phyloP scores from a whole-genome alignment of 2,329 filamentous ascomycete genomes.

The Xylaria sp. region DNA sequence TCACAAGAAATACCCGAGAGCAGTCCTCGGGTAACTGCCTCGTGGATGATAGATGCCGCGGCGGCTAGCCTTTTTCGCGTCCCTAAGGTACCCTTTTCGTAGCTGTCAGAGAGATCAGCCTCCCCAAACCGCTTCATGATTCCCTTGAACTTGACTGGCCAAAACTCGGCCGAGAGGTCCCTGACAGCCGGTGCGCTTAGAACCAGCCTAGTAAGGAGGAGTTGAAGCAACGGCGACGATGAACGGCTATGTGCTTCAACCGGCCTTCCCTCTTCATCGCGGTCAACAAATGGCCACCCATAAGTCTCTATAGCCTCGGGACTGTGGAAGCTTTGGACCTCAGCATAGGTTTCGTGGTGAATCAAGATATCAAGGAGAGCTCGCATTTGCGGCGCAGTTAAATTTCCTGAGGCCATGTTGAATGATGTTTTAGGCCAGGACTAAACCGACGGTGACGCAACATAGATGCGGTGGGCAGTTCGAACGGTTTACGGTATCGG shows the following conservation, averaged over 20 bases:
- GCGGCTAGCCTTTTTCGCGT: slow-evolving; percentile 80
- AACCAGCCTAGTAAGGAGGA: slow-evolving; percentile 72
- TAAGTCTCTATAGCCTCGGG: slow-evolving; percentile 73
- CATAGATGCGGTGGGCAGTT: not conserved
- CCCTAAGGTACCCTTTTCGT: slow-evolving; percentile 81
- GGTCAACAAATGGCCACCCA: slow-evolving; percentile 72
- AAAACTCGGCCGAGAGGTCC: slow-evolving; percentile 72
- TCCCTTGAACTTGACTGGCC: slow-evolving; percentile 69
- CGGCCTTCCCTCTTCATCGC: slow-evolving; percentile 39
- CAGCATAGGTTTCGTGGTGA: slow-evolving; percentile 69
- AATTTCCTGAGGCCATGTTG: slow-evolving; percentile 22
- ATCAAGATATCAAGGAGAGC: slow-evolving; percentile 70
- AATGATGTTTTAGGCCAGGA: not conserved
- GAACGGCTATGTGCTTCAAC: slow-evolving; percentile 52
- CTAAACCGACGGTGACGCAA: not conserved
- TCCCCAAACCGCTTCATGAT: slow-evolving; percentile 71
- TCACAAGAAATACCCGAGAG: slow-evolving; percentile 67
- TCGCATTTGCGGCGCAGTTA: slow-evolving; percentile 57
- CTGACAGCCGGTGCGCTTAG: slow-evolving; percentile 74
- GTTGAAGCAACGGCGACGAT: slow-evolving; percentile 74
- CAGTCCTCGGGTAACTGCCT: slow-evolving; percentile 73
- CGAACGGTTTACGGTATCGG: not conserved
- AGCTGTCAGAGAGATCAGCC: slow-evolving; percentile 81
- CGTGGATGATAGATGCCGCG: slow-evolving; percentile 74
- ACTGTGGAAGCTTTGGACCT: slow-evolving; percentile 78